Conservation (phyloP, 2,329 filamentous ascomycete genomes). For the Rutstroemia sydowiana region DNA sequence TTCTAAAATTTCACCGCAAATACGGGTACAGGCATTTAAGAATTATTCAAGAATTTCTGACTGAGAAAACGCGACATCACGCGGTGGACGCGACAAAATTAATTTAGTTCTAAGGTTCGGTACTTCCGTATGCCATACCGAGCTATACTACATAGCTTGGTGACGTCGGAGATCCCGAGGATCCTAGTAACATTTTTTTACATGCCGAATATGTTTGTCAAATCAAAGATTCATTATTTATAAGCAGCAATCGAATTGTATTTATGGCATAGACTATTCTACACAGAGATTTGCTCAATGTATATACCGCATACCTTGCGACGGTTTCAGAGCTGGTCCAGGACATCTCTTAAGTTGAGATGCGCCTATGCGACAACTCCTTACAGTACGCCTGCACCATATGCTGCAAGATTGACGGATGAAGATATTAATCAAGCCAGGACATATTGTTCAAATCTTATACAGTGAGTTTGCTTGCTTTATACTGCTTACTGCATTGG, state of each 20-base stretch:
- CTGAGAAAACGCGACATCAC: conserved; percentile 20
- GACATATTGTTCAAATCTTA: conserved; percentile 29
- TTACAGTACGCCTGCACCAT: conserved; percentile 27
- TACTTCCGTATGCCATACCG: background rate
- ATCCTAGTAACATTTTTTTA: background rate
- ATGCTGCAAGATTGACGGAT: conserved; percentile 27
- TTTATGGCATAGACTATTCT: background rate
- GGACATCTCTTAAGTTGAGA: conserved; percentile 9
- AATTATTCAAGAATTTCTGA: conserved; percentile 7
- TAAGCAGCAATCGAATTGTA: background rate
- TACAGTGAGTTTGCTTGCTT: conserved; percentile 24
- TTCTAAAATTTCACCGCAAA: background rate
- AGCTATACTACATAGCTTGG: conserved; percentile 1
- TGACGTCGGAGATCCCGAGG: conserved; percentile 13
- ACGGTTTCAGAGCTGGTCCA: conserved; percentile 18
- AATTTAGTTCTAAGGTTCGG: conserved; percentile 2
- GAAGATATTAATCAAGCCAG: conserved; percentile 29
- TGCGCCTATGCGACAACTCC: conserved; percentile 28
- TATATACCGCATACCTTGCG: conserved; percentile 7
- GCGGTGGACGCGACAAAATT: conserved; percentile 13
- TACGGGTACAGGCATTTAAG: background rate
- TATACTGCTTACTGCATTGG: background rate
- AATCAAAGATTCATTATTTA: background rate
- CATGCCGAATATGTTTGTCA: background rate
- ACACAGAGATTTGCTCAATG: background rate